Conservation (phyloP, 305 asterid genomes). For the Fraxinus albicans region DNA sequence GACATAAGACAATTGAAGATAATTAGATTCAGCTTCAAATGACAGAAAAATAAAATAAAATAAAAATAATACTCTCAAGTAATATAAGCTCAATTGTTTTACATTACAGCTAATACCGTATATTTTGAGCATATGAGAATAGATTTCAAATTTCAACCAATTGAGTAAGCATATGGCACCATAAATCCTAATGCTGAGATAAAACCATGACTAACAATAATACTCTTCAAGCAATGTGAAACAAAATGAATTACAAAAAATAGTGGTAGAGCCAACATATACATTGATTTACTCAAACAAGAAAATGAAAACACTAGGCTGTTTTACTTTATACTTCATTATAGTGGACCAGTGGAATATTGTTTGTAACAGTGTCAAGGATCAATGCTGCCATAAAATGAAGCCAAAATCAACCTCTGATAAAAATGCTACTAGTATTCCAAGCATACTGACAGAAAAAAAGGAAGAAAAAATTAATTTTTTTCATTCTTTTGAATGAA, state of each 20-base stretch:
- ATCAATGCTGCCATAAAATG: not conserved
- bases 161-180: not conserved
- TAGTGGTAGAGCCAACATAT: not conserved
- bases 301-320: not conserved
- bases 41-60: not conserved
- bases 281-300: not conserved
- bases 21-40: not conserved
- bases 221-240: not conserved
- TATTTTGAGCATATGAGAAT: not conserved
- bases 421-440: not conserved
- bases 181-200: not conserved
- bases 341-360: not conserved
- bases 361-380: not conserved
- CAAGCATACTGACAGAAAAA: not conserved
- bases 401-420: not conserved
- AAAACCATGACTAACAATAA: not conserved
- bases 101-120: not conserved
- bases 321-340: not conserved
- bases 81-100: not conserved
- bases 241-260: not conserved
- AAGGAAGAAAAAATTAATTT: not conserved
- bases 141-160: not conserved
- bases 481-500: not conserved
- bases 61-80: not conserved
- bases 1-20: constrained; percentile 13